Percentiles rank a stretch among this genome's conserved stretches.
Conservation (phyloP, 208 protist genomes). For the Trypanosoma mega region DNA sequence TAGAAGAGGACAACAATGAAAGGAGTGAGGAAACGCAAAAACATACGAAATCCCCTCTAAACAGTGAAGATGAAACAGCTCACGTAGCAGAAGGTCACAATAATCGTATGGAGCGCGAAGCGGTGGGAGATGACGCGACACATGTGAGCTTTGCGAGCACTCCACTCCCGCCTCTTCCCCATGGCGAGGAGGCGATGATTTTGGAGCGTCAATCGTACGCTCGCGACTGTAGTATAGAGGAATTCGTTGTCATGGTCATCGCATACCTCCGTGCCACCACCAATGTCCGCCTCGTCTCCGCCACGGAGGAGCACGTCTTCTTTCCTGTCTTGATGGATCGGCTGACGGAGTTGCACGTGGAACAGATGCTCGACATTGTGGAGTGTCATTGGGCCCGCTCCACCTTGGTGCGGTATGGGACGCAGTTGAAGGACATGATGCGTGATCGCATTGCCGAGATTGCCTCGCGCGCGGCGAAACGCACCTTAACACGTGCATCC, state of each 20-base stretch:
- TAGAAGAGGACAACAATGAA: no score
- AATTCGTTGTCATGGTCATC: constrained; percentile 34
- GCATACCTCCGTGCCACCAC: constrained; percentile 54
- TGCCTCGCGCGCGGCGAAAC: constrained; percentile 34
- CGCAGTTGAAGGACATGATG: constrained; percentile 47
- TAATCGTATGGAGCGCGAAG: no score
- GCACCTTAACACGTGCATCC: neutral
- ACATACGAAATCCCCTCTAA: no score
- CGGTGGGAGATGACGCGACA: neutral
- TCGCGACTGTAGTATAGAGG: constrained; percentile 5
- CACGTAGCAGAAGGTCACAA: no score
- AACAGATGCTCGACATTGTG: constrained; percentile 64
- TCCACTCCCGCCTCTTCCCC: neutral
- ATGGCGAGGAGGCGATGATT: neutral
- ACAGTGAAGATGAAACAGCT: no score
- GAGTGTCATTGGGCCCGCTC: constrained; percentile 61
- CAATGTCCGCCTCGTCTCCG: constrained; percentile 50
- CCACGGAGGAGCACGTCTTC: constrained; percentile 59
- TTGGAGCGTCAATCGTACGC: constrained; percentile 25
- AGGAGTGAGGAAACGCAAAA: no score
- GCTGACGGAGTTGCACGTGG: constrained; percentile 42
- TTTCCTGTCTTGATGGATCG: constrained; percentile 70
- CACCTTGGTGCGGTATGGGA: constrained; percentile 72
- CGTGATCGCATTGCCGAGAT: constrained; percentile 69
- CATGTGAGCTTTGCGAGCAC: neutral